Evolutionary conservation across 2,329 filamentous ascomycete genomes (phyloP), one percentile per base, ranked within the genome.

Genomic region (Ophiostoma ulmi): DNA sequence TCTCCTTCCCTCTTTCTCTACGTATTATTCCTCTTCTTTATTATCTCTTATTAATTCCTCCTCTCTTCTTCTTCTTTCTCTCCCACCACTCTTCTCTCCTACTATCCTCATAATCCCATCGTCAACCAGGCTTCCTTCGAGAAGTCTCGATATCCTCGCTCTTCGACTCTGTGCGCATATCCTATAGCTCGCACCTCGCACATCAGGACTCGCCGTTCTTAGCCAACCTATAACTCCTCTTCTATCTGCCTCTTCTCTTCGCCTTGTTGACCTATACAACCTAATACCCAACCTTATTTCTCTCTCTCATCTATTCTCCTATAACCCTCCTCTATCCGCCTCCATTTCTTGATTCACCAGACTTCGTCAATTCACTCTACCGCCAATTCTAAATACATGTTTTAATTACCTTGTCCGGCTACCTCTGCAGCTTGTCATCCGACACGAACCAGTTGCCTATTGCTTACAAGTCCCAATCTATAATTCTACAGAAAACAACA

Each of bases 141-240:
- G 39, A 55, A 69, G 55, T 64, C 36, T 64, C 39, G 11, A 55
- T 35, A 20, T 38, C 22, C 72, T 69, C 48, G 70, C 38, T 48
- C 70, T 70, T 63, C 52, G 31, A 64, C 36, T 52, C 14, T 41
- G 41, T 58, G 41, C 31, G 44, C 22, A 36, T 68, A 31, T 52
- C 66, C 66, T 68, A 55, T 48, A 67, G 11, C n/a, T 67, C 65
- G 39, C 65, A 67, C 65, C 64, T 65, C 36, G 13, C n/a, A 67
- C 4, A 1, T 14, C 22, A 31, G 26, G 38, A 41, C 65, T 44
- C 39, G 35, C 36, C 63, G 17, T 20, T 10, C 20, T 65, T 10
- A 22, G 38, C 65, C n/a, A 68, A 31, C 67, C 67, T 68, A 68
- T 36, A 68, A 31, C n/a, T 36, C 41, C 8, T 1, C 55, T 14